phyloP scores from a whole-genome alignment of 2,329 filamentous ascomycete species.

The Aspergillus tanneri region DNA sequence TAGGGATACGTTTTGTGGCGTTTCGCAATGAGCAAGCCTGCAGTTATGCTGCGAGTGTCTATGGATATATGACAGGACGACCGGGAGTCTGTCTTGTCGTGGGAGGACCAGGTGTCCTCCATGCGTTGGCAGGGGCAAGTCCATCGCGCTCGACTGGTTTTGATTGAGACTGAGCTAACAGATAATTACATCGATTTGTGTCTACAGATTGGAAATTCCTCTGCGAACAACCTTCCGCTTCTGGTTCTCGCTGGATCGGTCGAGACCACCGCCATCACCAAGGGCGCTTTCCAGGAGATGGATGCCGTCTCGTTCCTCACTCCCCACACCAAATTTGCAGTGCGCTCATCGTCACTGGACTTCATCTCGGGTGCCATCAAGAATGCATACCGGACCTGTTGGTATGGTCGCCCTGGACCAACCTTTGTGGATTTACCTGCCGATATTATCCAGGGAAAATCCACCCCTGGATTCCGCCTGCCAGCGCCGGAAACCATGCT shows the following conservation, averaged over 20 bases:
- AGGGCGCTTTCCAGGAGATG: slow-evolving; percentile 59
- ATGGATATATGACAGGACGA: slow-evolving; percentile 58
- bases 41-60: slow-evolving; percentile 58
- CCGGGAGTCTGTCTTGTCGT: slow-evolving; percentile 60
- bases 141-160: not conserved
- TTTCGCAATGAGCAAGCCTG: slow-evolving; percentile 61
- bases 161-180: slow-evolving; percentile 1
- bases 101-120: slow-evolving; percentile 58
- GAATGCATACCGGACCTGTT: slow-evolving; percentile 54
- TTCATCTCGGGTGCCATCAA: slow-evolving; percentile 49
- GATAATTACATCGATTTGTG: not conserved
- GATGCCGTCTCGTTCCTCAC: slow-evolving; percentile 55
- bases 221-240: slow-evolving; percentile 56
- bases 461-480: slow-evolving; percentile 19
- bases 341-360: slow-evolving; percentile 48
- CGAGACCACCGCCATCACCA: slow-evolving; percentile 53
- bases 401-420: slow-evolving; percentile 55
- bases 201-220: slow-evolving; percentile 49
- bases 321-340: slow-evolving; percentile 54
- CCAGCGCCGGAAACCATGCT: slow-evolving; percentile 31
- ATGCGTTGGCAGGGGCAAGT: slow-evolving; percentile 57
- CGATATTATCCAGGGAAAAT: slow-evolving; percentile 52
- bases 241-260: slow-evolving; percentile 56
- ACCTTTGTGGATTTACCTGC: slow-evolving; percentile 57
- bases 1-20: slow-evolving; percentile 58